Conservation (phyloP, 345 rosid species). For the Gossypium longicalyx region DNA sequence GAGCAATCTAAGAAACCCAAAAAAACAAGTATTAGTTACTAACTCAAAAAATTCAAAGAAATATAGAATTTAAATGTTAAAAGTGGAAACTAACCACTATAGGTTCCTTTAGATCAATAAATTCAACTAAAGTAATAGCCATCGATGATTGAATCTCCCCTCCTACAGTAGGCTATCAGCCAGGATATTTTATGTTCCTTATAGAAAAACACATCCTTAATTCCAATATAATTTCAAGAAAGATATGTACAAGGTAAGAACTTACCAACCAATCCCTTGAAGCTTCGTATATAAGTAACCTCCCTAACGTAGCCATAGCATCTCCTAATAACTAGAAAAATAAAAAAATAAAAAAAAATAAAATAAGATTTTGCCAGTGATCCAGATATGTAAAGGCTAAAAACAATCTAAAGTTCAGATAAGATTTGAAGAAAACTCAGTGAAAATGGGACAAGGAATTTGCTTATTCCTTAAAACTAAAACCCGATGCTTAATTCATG, state of each 20-base stretch:
- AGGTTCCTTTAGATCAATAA: slow-evolving; percentile 90
- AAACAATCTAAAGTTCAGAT: background rate
- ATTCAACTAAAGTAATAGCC: slow-evolving; percentile 88
- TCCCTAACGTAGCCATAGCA: slow-evolving; percentile 91
- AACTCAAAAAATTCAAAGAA: background rate
- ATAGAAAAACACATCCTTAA: background rate
- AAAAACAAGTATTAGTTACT: slow-evolving; percentile 8
- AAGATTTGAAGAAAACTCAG: slow-evolving; percentile 33
- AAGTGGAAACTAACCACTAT: slow-evolving; percentile 52
- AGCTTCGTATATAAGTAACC: slow-evolving; percentile 86
- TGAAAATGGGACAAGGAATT: slow-evolving; percentile 78
- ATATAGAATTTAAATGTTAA: background rate
- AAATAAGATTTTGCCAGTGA: background rate
- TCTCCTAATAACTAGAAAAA: slow-evolving; percentile 38
- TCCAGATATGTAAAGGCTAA: background rate
- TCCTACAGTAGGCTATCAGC: slow-evolving; percentile 59
- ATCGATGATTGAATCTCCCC: slow-evolving; percentile 92
- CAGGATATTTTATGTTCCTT: background rate
- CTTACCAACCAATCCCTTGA: slow-evolving; percentile 91
- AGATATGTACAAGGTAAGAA: background rate
- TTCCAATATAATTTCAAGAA: background rate
- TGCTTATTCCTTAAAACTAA: slow-evolving; percentile 79
- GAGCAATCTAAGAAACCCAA: slow-evolving; percentile 59
- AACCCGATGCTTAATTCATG: slow-evolving; percentile 94
- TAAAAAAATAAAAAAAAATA: background rate